Evolutionary conservation across 1,139 yeast genomes (phyloP).

Genomic region (Taphrina communis): DNA sequence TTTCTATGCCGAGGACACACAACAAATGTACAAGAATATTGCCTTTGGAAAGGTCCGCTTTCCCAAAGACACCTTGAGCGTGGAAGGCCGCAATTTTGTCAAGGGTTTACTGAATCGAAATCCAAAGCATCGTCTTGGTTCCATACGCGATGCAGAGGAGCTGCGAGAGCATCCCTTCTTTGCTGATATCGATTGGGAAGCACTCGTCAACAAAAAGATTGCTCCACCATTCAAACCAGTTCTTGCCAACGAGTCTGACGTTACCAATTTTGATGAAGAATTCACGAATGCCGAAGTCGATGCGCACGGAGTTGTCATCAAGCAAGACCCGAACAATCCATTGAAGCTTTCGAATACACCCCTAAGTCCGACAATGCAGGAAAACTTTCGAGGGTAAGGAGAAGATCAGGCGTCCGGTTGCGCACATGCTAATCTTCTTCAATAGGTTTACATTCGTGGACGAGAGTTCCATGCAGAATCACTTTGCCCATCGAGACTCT

Average conservation of each 20-base stretch:
- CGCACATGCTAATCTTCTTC: too few species aligned
- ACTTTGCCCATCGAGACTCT: conserved; percentile 31
- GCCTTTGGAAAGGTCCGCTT: conserved; percentile 97
- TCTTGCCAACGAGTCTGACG: conserved; percentile 85
- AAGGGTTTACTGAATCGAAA: conserved; percentile 92
- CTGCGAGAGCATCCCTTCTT: conserved; percentile 89
- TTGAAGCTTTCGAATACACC: conserved; percentile 75
- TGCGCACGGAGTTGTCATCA: conserved; percentile 49
- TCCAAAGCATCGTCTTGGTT: conserved; percentile 92
- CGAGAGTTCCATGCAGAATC: conserved; percentile 33
- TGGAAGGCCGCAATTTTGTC: conserved; percentile 92
- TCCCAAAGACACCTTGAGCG: conserved; percentile 90
- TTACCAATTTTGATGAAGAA: conserved; percentile 96
- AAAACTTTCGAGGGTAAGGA: conserved; percentile 79
- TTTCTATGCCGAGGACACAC: conserved; percentile 94
- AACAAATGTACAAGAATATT: conserved; percentile 97
- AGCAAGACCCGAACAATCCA: conserved; percentile 58
- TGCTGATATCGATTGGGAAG: conserved; percentile 86
- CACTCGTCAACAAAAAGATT: conserved; percentile 76
- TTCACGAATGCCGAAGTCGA: conserved; percentile 91
- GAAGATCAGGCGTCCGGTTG: too few species aligned
- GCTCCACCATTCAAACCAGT: conserved; percentile 98
- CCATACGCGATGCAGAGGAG: conserved; percentile 88
- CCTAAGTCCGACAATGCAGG: conserved; percentile 90
- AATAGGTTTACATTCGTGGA: conserved; percentile 34